Evolutionary conservation across 164 flowering plant genomes (phyloP).

Genomic region (Liriodendron chinense): DNA sequence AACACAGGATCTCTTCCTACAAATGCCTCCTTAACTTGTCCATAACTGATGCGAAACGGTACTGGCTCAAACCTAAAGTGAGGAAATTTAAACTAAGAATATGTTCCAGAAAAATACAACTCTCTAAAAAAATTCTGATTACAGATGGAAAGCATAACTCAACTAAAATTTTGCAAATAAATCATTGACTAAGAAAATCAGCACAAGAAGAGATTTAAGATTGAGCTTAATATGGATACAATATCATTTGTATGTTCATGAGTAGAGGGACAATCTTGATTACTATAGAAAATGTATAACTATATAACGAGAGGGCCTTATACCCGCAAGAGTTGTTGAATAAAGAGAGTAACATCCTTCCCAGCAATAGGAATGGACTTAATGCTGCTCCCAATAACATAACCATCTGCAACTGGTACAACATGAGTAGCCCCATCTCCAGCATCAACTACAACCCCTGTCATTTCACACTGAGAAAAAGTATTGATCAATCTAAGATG

Average conservation of each 20-base stretch:
- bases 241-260: not conserved
- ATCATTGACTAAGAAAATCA: not conserved
- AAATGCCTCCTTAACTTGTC: no score
- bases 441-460: slow-evolving; percentile 96
- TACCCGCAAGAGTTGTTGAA: slow-evolving; percentile 97
- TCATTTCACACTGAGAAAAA: slow-evolving; percentile 92
- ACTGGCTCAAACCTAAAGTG: no score
- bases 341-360: slow-evolving; percentile 86
- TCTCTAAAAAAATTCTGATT: not conserved
- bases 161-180: not conserved
- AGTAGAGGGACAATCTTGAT: not conserved
- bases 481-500: slow-evolving; percentile 25
- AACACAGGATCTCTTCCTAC: no score
- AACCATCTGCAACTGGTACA: slow-evolving; percentile 98
- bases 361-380: slow-evolving; percentile 91
- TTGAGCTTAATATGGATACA: not conserved
- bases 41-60: no score
- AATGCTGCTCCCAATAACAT: slow-evolving; percentile 97
- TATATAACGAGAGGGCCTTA: slow-evolving; percentile 5
- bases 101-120: not conserved
- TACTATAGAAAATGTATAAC: not conserved
- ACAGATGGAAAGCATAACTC: not conserved
- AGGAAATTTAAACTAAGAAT: no score
- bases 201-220: not conserved
- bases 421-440: slow-evolving; percentile 96